Evolutionary conservation across 257 asterid genomes (phyloP).

Genomic region (Lavandula angustifolia): DNA sequence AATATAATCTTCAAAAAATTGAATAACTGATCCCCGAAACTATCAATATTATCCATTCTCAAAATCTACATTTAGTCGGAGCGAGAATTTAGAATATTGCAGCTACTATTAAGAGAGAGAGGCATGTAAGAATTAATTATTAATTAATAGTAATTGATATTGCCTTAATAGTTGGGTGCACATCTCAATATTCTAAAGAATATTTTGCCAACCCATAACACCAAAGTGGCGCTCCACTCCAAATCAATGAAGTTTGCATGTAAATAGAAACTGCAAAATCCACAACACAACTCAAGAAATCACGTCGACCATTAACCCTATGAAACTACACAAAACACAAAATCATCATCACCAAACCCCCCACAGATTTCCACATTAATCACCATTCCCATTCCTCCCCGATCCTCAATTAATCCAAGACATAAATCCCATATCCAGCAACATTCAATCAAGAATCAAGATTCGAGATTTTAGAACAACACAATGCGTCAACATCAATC

Average conservation of each 20-base stretch:
- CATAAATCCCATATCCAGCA: background rate
- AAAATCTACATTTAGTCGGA: no score
- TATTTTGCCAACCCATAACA: constrained; percentile 16
- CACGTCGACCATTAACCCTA: background rate
- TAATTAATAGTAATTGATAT: background rate
- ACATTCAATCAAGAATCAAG: background rate
- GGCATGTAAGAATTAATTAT: background rate
- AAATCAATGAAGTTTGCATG: constrained; percentile 15
- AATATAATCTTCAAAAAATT: no score
- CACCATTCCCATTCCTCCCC: background rate
- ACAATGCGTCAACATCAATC: constrained; percentile 19
- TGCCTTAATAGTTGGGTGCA: constrained; percentile 25
- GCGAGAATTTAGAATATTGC: background rate
- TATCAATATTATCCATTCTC: no score
- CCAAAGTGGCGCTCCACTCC: constrained; percentile 34
- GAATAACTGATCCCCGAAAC: no score
- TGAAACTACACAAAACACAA: no score
- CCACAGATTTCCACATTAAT: constrained; percentile 8
- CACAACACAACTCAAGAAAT: background rate
- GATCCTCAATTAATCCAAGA: background rate
- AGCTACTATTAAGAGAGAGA: background rate
- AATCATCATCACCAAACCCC: background rate
- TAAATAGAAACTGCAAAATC: constrained; percentile 14
- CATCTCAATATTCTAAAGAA: constrained; percentile 11
- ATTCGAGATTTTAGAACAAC: background rate